Evolutionary conservation across 1,139 yeast species (phyloP), one percentile per base, ranked within the genome.

Genomic region (Geotrichum reessii): DNA sequence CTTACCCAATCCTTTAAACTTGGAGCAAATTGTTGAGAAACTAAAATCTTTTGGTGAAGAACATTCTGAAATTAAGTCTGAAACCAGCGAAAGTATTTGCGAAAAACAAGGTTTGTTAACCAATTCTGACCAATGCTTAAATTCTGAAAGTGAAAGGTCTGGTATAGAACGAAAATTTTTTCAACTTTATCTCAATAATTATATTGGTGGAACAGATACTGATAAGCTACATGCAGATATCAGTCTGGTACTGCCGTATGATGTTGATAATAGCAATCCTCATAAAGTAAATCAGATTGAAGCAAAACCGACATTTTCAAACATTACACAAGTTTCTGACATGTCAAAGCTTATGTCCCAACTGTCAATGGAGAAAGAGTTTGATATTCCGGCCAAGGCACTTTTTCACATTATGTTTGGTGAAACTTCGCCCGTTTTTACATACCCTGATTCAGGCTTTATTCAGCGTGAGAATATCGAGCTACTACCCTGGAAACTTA

Each of bases 351-450:
- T 66, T 14, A 72, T 72, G 71, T 70, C 71, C 17, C 72, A 70
- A 57, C 66, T 66, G 28, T 64, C 69, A n/a, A 65, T 63, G 33
- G 74, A 75, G 25, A 63, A 75, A 12, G 75, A 72, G 1, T 85
- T 81, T 68, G 78, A 80, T 52, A 71, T 86, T 12, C 86, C 95
- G 0, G 86, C 97, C 0, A 90, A 87, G 66, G 96, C 96, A 0
- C 69, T 93, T 27, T 86, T 89, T 70, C 96, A 91, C 70, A 78
- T 86, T 0, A 71, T 93, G 61, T 82, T 88, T 67, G 99, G 99
- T 21, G 95, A 91, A 63, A 78, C 81, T 56, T 87, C 97, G 0
- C 71, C 76, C 0, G 74, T 78, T 8, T 72, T 75, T 58, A 64
- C 67, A 50, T 69, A 67, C 53, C 49, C 55, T 19, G 64, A 64